Evolutionary conservation across 306 rosid species (phyloP).

Genomic region (Begonia fuchsioides): DNA sequence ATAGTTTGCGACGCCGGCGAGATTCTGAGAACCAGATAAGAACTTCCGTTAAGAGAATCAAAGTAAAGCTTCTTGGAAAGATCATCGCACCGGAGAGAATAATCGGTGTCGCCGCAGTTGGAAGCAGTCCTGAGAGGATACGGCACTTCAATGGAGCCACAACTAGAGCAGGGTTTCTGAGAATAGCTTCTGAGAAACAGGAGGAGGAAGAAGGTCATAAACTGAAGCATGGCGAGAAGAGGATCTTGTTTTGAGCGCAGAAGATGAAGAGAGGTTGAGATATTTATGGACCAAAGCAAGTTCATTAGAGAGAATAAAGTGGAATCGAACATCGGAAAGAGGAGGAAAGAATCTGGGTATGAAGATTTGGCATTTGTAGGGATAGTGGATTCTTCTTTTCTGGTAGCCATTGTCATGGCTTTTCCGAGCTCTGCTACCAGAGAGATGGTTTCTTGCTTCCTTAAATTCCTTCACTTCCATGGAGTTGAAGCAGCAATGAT

Average conservation of each 20-base stretch:
- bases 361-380: slow-evolving; percentile 23
- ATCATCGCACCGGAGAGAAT: slow-evolving; percentile 54
- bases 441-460: slow-evolving; percentile 18
- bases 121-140: slow-evolving; percentile 73
- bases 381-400: slow-evolving; percentile 40
- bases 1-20: slow-evolving; percentile 32
- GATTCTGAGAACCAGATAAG: slow-evolving; percentile 39
- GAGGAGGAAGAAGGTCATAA: slow-evolving; percentile 22
- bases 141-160: slow-evolving; percentile 59
- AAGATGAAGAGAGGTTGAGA: slow-evolving; percentile 14
- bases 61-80: slow-evolving; percentile 37
- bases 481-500: slow-evolving; percentile 12
- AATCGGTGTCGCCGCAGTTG: slow-evolving; percentile 52
- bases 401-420: slow-evolving; percentile 14
- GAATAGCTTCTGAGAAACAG: slow-evolving; percentile 26
- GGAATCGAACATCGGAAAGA: slow-evolving; percentile 19
- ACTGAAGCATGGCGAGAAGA: slow-evolving; percentile 11
- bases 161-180: slow-evolving; percentile 59
- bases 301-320: slow-evolving; percentile 49
- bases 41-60: slow-evolving; percentile 55
- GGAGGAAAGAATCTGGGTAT: slow-evolving; percentile 32
- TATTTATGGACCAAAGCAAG: slow-evolving; percentile 4
- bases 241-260: slow-evolving; percentile 15
- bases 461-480: slow-evolving; percentile 9
- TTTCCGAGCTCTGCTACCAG: slow-evolving; percentile 23